Conservation (phyloP, 805 yeast species). For the Kockiozyma suomiensis region DNA sequence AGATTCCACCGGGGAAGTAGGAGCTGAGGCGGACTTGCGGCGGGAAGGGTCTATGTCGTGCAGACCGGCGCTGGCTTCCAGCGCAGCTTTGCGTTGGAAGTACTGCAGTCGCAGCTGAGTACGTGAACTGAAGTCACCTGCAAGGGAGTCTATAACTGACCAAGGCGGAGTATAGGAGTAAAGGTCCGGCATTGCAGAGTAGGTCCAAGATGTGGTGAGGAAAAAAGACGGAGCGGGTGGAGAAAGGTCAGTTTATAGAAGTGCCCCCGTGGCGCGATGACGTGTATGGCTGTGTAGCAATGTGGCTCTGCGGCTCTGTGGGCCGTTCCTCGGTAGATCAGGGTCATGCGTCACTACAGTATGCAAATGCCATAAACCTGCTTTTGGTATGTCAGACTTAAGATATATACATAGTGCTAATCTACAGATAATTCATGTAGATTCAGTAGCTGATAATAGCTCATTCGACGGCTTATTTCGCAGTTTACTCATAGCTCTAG, state of each 20-base stretch:
- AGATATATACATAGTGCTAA: too few relatives aligned
- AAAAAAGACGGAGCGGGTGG: neutral
- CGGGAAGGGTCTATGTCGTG: neutral
- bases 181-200: constrained; percentile 4
- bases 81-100: constrained; percentile 7
- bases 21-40: neutral
- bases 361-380: too few relatives aligned
- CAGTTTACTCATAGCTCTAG: too few relatives aligned
- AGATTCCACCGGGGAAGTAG: neutral
- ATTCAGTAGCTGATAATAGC: too few relatives aligned
- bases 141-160: constrained; percentile 10
- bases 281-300: neutral
- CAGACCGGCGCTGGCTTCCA: neutral
- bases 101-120: neutral
- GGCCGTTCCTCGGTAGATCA: neutral
- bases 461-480: too few relatives aligned
- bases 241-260: neutral
- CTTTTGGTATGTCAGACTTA: too few relatives aligned
- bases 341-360: too few relatives aligned
- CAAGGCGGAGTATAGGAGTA: constrained; percentile 12
- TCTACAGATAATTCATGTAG: too few relatives aligned
- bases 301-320: too few relatives aligned
- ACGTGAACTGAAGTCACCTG: constrained; percentile 10
- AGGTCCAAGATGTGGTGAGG: neutral
- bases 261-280: neutral